Conservation (phyloP, 2,329 filamentous ascomycete genomes). For the Nemania diffusa region DNA sequence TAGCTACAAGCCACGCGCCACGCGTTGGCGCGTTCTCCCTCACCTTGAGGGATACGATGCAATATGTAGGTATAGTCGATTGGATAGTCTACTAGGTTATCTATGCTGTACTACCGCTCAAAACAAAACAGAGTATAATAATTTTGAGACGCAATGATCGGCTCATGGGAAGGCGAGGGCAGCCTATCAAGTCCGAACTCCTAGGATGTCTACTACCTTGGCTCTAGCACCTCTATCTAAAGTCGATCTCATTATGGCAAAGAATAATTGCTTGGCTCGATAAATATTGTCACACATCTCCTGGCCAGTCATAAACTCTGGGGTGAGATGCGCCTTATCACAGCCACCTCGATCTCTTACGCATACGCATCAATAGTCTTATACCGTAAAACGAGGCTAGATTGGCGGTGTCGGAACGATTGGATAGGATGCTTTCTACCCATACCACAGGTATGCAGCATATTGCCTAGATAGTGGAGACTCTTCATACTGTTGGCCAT, state of each 20-base stretch:
- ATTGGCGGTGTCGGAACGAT: slow-evolving; percentile 8
- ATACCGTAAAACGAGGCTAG: background rate
- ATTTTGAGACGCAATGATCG: slow-evolving; percentile 36
- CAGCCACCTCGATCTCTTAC: background rate
- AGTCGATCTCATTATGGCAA: background rate
- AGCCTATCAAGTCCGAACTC: slow-evolving; percentile 40
- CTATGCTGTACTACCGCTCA: slow-evolving; percentile 3
- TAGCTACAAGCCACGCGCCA: slow-evolving; percentile 19
- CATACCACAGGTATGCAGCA: background rate
- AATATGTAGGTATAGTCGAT: slow-evolving; percentile 4
- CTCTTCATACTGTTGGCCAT: slow-evolving; percentile 14
- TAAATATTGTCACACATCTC: background rate
- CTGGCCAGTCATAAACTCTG: slow-evolving; percentile 9
- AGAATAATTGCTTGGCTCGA: background rate
- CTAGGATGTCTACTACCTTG: background rate
- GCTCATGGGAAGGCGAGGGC: slow-evolving; percentile 14
- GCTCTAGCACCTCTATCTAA: slow-evolving; percentile 2
- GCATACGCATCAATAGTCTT: background rate
- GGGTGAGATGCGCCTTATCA: background rate
- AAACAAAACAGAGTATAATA: slow-evolving; percentile 2
- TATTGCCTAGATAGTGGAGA: slow-evolving; percentile 16
- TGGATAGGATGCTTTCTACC: slow-evolving; percentile 19
- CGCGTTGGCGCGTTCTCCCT: slow-evolving; percentile 40
- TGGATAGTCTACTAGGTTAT: slow-evolving; percentile 1
- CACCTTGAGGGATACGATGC: slow-evolving; percentile 20